phyloP scores from a whole-genome alignment of 2,329 filamentous ascomycete genomes.

The Nakataea oryzae region DNA sequence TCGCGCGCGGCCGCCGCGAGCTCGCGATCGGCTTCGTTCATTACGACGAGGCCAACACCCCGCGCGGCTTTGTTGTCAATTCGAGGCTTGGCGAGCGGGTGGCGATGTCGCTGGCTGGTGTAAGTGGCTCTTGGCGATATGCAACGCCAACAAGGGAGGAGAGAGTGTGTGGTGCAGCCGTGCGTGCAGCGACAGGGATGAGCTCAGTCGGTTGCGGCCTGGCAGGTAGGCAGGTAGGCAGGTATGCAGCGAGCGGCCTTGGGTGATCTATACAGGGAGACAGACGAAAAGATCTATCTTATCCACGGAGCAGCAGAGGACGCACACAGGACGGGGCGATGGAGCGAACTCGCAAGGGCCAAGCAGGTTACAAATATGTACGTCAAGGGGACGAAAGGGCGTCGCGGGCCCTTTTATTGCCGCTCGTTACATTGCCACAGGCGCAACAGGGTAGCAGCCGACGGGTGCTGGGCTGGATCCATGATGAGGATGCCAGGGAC shows the following conservation, averaged over 20 bases:
- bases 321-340: neutral
- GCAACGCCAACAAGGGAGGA: too few species aligned
- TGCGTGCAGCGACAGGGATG: too few species aligned
- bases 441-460: neutral
- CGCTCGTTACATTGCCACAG: neutral
- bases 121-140: neutral
- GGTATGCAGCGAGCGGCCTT: neutral
- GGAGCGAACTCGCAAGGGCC: neutral
- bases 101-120: neutral
- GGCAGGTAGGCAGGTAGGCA: neutral
- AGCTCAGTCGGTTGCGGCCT: neutral
- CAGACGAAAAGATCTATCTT: too few species aligned
- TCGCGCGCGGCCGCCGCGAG: slow-evolving; percentile 43
- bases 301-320: neutral
- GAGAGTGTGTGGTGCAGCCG: too few species aligned
- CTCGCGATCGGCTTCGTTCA: slow-evolving; percentile 34
- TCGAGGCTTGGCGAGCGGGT: neutral
- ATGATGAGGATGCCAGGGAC: neutral
- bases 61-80: too few species aligned
- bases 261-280: too few species aligned
- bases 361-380: too few species aligned
- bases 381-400: neutral
- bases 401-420: neutral
- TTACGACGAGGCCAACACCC: neutral
- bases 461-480: neutral